A percentile compares a stretch with the other conserved stretches of the same genome.
phyloP scores from a whole-genome alignment of 306 rosid species.

The Cucurbita maxima region DNA sequence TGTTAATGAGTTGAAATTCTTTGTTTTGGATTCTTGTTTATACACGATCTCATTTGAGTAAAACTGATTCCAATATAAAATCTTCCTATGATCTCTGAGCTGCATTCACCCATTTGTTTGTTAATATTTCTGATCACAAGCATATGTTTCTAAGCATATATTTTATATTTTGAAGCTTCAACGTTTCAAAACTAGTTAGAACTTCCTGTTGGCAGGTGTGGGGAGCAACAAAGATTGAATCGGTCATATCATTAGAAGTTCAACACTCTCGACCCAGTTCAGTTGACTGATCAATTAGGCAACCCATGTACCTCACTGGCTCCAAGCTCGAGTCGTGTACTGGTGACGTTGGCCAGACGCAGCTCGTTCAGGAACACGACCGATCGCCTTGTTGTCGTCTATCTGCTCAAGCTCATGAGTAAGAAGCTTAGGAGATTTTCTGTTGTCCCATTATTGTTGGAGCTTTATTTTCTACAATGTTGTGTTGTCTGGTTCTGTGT shows the following conservation, averaged over 20 bases:
- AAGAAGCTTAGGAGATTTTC: neutral
- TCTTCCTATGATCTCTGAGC: neutral
- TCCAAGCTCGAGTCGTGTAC: neutral
- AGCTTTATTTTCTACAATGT: neutral
- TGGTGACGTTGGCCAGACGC: neutral
- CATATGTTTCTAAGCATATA: neutral
- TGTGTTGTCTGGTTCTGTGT: neutral
- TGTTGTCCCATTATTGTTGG: neutral
- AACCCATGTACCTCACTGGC: constrained; percentile 6
- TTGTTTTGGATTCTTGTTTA: neutral
- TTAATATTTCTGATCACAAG: neutral
- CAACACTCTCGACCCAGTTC: constrained; percentile 24
- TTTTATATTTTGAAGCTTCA: neutral
- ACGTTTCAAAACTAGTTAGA: no score
- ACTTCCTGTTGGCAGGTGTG: no score
- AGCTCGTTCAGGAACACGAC: neutral
- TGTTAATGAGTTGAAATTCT: constrained; percentile 6
- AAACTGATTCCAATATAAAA: neutral
- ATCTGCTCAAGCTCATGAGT: constrained; percentile 39
- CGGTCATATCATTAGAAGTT: no score
- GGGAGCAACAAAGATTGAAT: no score
- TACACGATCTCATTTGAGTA: neutral
- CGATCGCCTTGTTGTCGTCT: neutral
- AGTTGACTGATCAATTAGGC: neutral
- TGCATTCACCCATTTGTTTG: neutral